Evolutionary conservation across 768 basidiomycete genomes (phyloP), one percentile per base, ranked within the genome.

Genomic region (Tulasnella sp.): DNA sequence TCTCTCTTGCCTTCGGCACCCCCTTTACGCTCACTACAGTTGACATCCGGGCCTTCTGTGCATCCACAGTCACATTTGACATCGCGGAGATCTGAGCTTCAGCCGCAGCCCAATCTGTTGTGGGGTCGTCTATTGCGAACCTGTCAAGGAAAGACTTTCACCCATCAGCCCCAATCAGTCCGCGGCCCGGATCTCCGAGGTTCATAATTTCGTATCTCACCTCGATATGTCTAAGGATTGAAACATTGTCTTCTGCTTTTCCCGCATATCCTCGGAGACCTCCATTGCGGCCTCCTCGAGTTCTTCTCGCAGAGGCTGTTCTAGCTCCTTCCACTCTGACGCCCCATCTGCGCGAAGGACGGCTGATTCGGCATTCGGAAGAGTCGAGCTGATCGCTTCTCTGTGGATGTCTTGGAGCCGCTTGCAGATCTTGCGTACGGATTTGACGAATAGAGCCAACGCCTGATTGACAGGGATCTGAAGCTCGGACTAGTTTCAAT

Each of bases 381-480:
- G 49, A 21, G 53, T 64, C 1, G 80, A 79, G 19, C 78, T 80
- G 62, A 94, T 82, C 1, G 82, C 85, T 8, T 79, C 78, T 70
- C 87, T 92, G 63, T 87, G 89, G 19, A 94, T 77, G 41, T 87
- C 84, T 25, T 81, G 76, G 49, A 97, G 73, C 21, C 76, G 75
- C 64, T 84, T 86, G 64, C 79, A 81, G 63, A 94, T 79, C 71
- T 92, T 92, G 53, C 90, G 82, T 53, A 98, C 73, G 41, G 92
- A 75, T 73, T 98, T 98, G 64, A 83, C 85, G 71, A 99, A 92
- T 34, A 97, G 74, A 0, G 94, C 94, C 5, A 99, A 76, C 1
- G 81, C 77, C 69, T 98, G 94, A 0, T 84, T 84, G 27, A 92
- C 87, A 0, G 91, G 86, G 0, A 98, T 73, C 5, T 81, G 79